A percentile compares a stretch with the other conserved stretches of the same genome.
phyloP scores from a whole-genome alignment of 2,329 filamentous ascomycete genomes.

The Diaporthe destruens region DNA sequence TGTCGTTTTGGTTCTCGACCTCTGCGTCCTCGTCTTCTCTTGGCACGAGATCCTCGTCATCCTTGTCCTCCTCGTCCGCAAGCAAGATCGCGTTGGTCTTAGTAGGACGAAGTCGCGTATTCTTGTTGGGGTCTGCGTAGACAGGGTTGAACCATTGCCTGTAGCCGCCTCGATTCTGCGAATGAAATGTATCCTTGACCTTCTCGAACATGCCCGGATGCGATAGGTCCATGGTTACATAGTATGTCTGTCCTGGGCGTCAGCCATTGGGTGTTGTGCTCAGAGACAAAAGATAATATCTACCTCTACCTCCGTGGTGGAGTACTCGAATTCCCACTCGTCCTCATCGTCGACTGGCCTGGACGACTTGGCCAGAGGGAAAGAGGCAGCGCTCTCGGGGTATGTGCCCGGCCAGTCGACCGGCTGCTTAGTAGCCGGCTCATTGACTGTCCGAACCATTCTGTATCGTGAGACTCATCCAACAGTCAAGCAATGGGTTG shows the following conservation, averaged over 20 bases:
- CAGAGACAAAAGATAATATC: background rate
- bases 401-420: conserved; percentile 39
- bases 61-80: conserved; percentile 43
- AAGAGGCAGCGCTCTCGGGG: conserved; percentile 34
- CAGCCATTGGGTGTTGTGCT: background rate
- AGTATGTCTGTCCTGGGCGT: conserved; percentile 66
- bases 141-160: conserved; percentile 53
- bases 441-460: conserved; percentile 37
- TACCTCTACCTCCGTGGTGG: conserved; percentile 72
- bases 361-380: conserved; percentile 31
- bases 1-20: conserved; percentile 41
- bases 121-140: conserved; percentile 42
- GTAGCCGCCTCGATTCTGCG: conserved; percentile 60
- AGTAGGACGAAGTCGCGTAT: conserved; percentile 39
- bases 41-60: conserved; percentile 39
- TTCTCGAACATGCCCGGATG: conserved; percentile 67
- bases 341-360: conserved; percentile 60
- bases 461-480: background rate
- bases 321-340: conserved; percentile 78
- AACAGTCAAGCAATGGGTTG: background rate
- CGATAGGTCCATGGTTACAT: conserved; percentile 73
- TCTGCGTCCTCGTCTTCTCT: conserved; percentile 39
- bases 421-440: conserved; percentile 39
- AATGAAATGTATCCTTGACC: conserved; percentile 54
- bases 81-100: conserved; percentile 41